A percentile compares a stretch with the other conserved stretches of the same genome.
Evolutionary conservation across 352 stramenopile species (phyloP).

Genomic region (Phytophthora pini): DNA sequence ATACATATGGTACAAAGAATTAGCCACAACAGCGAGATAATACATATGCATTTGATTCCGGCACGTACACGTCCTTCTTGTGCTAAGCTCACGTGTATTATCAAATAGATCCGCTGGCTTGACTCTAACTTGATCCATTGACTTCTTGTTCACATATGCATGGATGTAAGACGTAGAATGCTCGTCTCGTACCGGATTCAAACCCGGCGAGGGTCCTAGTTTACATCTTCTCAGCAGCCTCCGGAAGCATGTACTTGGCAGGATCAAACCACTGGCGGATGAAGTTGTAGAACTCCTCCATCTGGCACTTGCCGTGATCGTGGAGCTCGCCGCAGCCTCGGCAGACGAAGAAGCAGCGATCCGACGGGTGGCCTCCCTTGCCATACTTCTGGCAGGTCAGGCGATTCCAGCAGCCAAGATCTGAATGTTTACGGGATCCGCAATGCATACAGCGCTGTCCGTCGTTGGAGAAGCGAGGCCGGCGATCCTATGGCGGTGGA

Average conservation of each 20-base stretch:
- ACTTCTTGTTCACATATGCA: too few relatives aligned
- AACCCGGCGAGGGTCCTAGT: constrained; percentile 16
- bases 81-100: background rate
- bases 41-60: too few relatives aligned
- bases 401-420: background rate
- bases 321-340: background rate
- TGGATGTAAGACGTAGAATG: background rate
- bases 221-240: background rate
- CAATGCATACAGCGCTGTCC: background rate
- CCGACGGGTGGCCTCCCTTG: background rate
- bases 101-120: background rate
- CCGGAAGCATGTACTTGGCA: background rate
- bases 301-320: background rate
- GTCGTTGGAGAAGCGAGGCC: too few relatives aligned
- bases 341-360: background rate
- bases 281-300: constrained; percentile 10
- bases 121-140: too few relatives aligned
- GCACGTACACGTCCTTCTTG: too few relatives aligned
- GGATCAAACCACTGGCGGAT: constrained; percentile 4
- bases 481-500: too few relatives aligned
- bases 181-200: constrained; percentile 15
- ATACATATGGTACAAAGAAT: too few relatives aligned
- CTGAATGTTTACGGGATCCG: background rate
- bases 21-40: too few relatives aligned
- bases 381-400: too few relatives aligned